Evolutionary conservation across 108 stramenopile genomes (phyloP), one percentile per base, ranked within the genome.

Genomic region (Stephanodiscus minutulus): DNA sequence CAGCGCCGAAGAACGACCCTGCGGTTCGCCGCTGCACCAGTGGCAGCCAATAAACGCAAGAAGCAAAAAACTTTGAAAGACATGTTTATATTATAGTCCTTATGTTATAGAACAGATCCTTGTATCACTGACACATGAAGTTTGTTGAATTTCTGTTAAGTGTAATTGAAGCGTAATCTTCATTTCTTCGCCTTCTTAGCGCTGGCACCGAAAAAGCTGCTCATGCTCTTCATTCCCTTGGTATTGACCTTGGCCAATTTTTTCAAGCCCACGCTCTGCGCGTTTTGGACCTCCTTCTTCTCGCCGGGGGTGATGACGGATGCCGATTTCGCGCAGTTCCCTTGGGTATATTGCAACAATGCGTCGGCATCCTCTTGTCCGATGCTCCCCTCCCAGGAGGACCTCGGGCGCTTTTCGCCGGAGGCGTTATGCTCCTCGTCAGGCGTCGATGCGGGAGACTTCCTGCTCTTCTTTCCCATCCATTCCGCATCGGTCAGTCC

Each of bases 151-250:
- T 25, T 25, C 15, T 2, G 22, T 5, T 53, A 13, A 53, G 25
- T 53, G 18, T 27, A 58, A 37, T n/a, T 33, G 36, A 29, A 52
- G 21, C 39, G 8, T 13, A 31, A 63, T 9, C 36, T 37, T 48
- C 8, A 56, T 24, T 77, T 66, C 41, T 74, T 68, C 25, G 52
- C 53, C 39, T 78, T 73, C 60, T 73, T 77, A 13, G 44, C 52
- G 1, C 35, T 47, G 20, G 67, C 87, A 54, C 86, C 84, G 68
- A 91, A 91, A 50, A 91, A 91, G 49, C 83, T 81, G 13, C 78
- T 60, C 29, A 91, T 46, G 48, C 84, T 81, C 64, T 86, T 87
- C 90, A 91, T 91, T 10, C 90, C 90, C 60, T 87, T 88, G 46
- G 80, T 91, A 73, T 79, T 87, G 33, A 91, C 86, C 68, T 91